Evolutionary conservation across 257 asterid genomes (phyloP).

Genomic region (Solanum tarijense): DNA sequence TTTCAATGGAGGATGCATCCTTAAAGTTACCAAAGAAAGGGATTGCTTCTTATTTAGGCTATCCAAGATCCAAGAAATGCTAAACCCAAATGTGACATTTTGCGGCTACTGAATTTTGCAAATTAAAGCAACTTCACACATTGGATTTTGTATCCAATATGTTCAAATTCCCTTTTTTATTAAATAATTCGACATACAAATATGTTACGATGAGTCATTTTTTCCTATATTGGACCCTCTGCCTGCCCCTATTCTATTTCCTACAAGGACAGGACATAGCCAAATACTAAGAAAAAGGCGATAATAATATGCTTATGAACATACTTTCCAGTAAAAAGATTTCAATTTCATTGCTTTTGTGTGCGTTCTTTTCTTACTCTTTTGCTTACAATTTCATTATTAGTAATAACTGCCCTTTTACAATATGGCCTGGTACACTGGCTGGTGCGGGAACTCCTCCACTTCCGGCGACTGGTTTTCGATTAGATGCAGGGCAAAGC

Average conservation of each 20-base stretch:
- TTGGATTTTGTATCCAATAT: constrained; percentile 1
- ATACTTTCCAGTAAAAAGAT: neutral
- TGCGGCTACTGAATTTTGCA: constrained; percentile 31
- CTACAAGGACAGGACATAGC: neutral
- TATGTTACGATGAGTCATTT: neutral
- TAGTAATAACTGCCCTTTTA: constrained; percentile 50
- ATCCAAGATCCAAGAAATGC: constrained; percentile 49
- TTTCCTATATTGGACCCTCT: neutral
- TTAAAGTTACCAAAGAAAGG: constrained; percentile 27
- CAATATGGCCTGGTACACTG: constrained; percentile 79
- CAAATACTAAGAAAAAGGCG: neutral
- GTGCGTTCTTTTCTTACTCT: constrained; percentile 17
- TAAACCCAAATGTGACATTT: constrained; percentile 44
- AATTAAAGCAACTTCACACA: constrained; percentile 22
- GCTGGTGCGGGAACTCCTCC: constrained; percentile 66
- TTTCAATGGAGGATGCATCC: neutral
- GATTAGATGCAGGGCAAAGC: constrained; percentile 44
- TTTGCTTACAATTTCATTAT: constrained; percentile 39
- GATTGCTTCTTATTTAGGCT: constrained; percentile 43
- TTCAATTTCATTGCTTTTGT: constrained; percentile 9
- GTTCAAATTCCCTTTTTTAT: constrained; percentile 22
- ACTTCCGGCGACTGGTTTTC: constrained; percentile 65
- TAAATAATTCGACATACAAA: neutral
- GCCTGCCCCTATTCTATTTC: neutral
- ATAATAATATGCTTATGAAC: neutral